phyloP scores from a whole-genome alignment of 2,329 filamentous ascomycete genomes.

The Penicillium nordicum region DNA sequence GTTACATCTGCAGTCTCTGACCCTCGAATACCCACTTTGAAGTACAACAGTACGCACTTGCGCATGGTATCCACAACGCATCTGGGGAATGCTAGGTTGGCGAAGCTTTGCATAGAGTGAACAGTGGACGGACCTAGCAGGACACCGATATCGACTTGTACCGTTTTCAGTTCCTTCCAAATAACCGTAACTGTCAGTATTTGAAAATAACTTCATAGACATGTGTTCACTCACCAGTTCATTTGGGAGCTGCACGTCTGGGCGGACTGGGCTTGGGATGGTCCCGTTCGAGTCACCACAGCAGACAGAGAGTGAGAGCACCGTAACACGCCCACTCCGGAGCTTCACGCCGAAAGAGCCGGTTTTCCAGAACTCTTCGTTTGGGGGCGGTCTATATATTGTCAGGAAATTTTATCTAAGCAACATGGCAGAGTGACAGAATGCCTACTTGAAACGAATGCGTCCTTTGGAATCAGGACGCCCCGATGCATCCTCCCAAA shows the following conservation, averaged over 20 bases:
- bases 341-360: constrained; percentile 29
- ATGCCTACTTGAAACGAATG: constrained; percentile 52
- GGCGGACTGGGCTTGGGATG: constrained; percentile 36
- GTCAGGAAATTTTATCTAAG: neutral
- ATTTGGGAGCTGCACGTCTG: constrained; percentile 33
- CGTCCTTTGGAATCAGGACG: constrained; percentile 42
- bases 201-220: neutral
- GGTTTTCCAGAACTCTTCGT: constrained; percentile 49
- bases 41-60: constrained; percentile 47
- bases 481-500: constrained; percentile 48
- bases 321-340: constrained; percentile 16
- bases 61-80: constrained; percentile 44
- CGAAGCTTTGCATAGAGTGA: constrained; percentile 55
- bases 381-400: constrained; percentile 49
- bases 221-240: constrained; percentile 32
- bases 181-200: neutral
- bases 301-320: neutral
- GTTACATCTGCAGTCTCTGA: neutral
- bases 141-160: constrained; percentile 60
- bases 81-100: constrained; percentile 22
- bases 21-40: constrained; percentile 34
- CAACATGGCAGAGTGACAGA: neutral
- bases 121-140: constrained; percentile 54
- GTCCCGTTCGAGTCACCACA: neutral
- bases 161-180: constrained; percentile 42